Evolutionary conservation across 768 basidiomycete species (phyloP).

Genomic region (Rhizopogon rudus): DNA sequence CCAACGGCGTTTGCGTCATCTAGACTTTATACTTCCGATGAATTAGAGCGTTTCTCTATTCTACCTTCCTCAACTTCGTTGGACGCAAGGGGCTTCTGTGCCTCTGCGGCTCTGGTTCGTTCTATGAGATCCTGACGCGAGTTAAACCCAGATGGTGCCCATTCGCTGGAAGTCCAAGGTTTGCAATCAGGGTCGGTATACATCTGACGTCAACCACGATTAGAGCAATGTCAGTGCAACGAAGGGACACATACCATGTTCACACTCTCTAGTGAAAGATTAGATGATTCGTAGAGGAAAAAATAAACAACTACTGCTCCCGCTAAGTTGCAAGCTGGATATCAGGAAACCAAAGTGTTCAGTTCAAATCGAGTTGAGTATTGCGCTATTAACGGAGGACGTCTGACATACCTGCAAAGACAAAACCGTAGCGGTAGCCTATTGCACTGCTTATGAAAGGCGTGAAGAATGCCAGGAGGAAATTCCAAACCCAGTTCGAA

Average conservation of each 20-base stretch:
- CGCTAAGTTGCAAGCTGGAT: slow-evolving; percentile 49
- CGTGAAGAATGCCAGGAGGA: slow-evolving; percentile 75
- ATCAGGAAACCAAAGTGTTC: not conserved
- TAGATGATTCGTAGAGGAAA: slow-evolving; percentile 72
- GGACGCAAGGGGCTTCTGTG: slow-evolving; percentile 25
- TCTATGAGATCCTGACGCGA: slow-evolving; percentile 42
- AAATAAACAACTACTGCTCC: slow-evolving; percentile 59
- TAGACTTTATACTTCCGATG: not conserved
- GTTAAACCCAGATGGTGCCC: slow-evolving; percentile 55
- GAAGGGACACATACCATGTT: slow-evolving; percentile 37
- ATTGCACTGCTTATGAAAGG: slow-evolving; percentile 61
- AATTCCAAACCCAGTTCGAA: slow-evolving; percentile 67
- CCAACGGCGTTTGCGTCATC: not conserved
- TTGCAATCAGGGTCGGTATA: slow-evolving; percentile 60
- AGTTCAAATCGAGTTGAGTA: not conserved
- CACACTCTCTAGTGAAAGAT: slow-evolving; percentile 62
- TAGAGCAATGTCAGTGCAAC: slow-evolving; percentile 1
- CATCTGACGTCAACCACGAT: slow-evolving; percentile 34
- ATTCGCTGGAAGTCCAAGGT: slow-evolving; percentile 58
- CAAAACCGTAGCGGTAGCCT: slow-evolving; percentile 59
- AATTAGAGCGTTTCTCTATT: slow-evolving; percentile 14
- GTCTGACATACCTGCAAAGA: slow-evolving; percentile 51
- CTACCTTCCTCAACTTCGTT: slow-evolving; percentile 19
- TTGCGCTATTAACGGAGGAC: not conserved
- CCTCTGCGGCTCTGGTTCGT: slow-evolving; percentile 37